Base-by-base conservation (phyloP, 352 stramenopile genomes). In the Phytophthora tubulina region DNA sequence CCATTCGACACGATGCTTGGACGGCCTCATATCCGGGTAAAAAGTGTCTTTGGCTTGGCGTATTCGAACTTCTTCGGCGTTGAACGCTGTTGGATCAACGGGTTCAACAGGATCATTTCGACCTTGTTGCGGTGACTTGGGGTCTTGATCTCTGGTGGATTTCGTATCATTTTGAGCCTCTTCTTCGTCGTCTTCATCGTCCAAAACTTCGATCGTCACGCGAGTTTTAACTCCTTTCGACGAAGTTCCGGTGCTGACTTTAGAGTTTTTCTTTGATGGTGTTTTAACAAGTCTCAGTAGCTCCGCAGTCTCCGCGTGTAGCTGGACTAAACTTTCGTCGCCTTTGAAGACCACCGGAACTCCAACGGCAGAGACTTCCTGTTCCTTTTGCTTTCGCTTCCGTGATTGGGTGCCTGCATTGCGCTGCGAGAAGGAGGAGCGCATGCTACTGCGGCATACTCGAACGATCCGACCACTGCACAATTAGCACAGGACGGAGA, bases 131-230 rank as follows among this genome's bases (percentile, higher is more conserved):
- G 60, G 69, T 51, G 42, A 39, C 15, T 56, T 64, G 4, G 7
- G 14, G 8, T 30, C 49, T 6, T 72, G 17, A 13, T 56, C 39
- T n/a, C 4, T 46, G 21, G 21, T 9, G 14, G 32, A 14, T 42
- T 65, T 64, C 39, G 1, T 55, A 7, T 60, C 59, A 27, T 38
- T 51, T 52, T 58, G 27, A 35, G 44, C 52, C 5, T 66, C 51
- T 2, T 76, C 58, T 1, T 76, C 63, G 2, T 80, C 67, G 2
- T 86, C 72, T 0, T 80, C 78, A 30, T 85, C 75, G 39, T 93
- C 82, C 32, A 92, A 46, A 10, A 94, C 85, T 67, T 94, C 85
- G 45, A 94, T 92, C 1, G 86, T 94, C 52, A 90, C 65, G 27
- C 82, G 70, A 17, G 67, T 59, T 77, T 91, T 83, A 5, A 41